A percentile compares a stretch with the other conserved stretches of the same genome.
Conservation (phyloP, 2,329 filamentous ascomycete genomes). For the Trichoderma atrobrunneum region DNA sequence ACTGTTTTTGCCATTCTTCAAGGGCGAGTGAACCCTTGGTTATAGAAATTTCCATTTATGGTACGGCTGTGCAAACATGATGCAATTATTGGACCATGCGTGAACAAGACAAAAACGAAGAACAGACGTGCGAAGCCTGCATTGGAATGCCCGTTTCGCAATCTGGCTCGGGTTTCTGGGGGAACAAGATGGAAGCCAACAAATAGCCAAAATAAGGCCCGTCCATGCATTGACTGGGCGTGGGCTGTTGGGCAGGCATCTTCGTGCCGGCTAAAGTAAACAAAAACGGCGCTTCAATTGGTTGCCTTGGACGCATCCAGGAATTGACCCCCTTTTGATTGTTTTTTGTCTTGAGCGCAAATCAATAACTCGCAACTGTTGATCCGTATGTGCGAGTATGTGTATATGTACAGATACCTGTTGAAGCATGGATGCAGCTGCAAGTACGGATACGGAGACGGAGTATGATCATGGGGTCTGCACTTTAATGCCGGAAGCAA, state of each 20-base stretch:
- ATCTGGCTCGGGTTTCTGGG: neutral
- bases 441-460: neutral
- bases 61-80: no score
- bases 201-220: neutral
- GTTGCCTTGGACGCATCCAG: conserved; percentile 12
- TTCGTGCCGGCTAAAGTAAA: conserved; percentile 11
- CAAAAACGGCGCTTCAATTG: neutral
- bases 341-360: neutral
- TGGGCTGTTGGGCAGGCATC: neutral
- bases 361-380: neutral
- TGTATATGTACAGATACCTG: neutral
- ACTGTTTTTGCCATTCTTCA: neutral
- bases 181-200: neutral
- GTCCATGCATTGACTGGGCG: neutral
- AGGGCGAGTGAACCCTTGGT: neutral
- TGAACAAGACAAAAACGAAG: neutral
- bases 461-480: neutral
- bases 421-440: neutral
- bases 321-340: neutral
- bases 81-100: neutral
- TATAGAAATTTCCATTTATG: neutral
- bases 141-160: conserved; percentile 1
- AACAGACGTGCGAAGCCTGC: neutral
- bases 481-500: neutral
- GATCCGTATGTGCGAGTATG: neutral